Percentiles rank a stretch among this genome's conserved stretches.
phyloP scores from a whole-genome alignment of 495 filamentous ascomycete species.

The Wilcoxina mikolae region DNA sequence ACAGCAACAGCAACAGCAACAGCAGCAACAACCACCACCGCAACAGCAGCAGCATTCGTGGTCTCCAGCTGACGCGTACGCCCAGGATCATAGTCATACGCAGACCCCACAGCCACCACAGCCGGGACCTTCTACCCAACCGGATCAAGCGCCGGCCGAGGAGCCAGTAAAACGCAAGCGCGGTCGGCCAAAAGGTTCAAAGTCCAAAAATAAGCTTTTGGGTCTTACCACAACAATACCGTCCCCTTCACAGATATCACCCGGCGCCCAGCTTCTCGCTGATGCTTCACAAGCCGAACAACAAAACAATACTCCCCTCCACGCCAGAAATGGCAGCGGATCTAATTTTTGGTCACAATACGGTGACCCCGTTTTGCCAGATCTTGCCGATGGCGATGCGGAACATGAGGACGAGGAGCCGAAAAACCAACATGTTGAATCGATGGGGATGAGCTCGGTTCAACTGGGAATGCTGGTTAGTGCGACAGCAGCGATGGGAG shows the following conservation, averaged over 20 bases:
- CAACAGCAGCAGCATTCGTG: conserved; percentile 8
- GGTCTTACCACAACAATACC: conserved; percentile 8
- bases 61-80: neutral
- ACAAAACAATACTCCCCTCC: neutral
- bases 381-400: neutral
- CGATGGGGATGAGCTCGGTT: conserved; percentile 12
- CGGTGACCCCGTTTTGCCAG: conserved; percentile 14
- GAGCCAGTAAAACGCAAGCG: conserved; percentile 21
- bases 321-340: conserved; percentile 4
- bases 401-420: conserved; percentile 6
- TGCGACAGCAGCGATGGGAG: conserved; percentile 23
- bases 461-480: conserved; percentile 20
- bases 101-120: conserved; percentile 6
- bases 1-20: conserved; percentile 8
- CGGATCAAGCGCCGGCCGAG: conserved; percentile 4
- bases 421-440: conserved; percentile 7
- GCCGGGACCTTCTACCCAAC: neutral
- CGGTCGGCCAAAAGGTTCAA: conserved; percentile 25
- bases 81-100: neutral
- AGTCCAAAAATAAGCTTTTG: conserved; percentile 20
- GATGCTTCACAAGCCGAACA: conserved; percentile 16
- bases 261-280: conserved; percentile 16
- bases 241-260: conserved; percentile 4
- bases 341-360: conserved; percentile 25
- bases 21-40: conserved; percentile 12